Percentiles rank a stretch among this genome's conserved stretches.
phyloP scores from a whole-genome alignment of 768 basidiomycete genomes.

The Hericium erinaceus region DNA sequence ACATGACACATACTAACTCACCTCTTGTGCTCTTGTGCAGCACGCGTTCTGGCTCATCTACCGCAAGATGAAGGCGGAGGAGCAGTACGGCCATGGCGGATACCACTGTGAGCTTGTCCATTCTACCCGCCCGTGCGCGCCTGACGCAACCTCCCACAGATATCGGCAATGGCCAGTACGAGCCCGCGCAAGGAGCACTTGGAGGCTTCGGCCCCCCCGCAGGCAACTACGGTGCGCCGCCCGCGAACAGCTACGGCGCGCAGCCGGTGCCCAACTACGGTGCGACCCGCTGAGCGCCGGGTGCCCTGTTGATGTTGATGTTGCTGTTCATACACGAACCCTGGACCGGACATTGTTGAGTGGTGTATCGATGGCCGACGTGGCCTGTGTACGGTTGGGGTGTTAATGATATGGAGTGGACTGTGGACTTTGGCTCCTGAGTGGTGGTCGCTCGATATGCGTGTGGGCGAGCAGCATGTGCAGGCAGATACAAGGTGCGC shows the following conservation, averaged over 20 bases:
- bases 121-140: not conserved
- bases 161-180: conserved; percentile 3
- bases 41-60: conserved; percentile 90
- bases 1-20: not conserved
- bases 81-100: conserved; percentile 67
- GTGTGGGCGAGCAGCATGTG: too few species aligned
- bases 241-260: not conserved
- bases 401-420: too few species aligned
- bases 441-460: too few species aligned
- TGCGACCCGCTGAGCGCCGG: not conserved
- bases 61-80: conserved; percentile 82
- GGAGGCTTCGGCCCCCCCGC: not conserved
- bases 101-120: conserved; percentile 45
- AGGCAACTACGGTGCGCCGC: not conserved
- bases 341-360: too few species aligned
- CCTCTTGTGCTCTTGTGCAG: conserved; percentile 18
- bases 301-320: too few species aligned
- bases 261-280: not conserved
- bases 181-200: not conserved
- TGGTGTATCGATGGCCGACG: too few species aligned
- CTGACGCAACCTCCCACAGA: not conserved
- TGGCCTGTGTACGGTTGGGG: too few species aligned
- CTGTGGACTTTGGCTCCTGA: too few species aligned
- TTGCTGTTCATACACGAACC: too few species aligned
- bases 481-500: too few species aligned